Evolutionary conservation across 2,329 filamentous ascomycete genomes (phyloP), one percentile per base, ranked within the genome.

Genomic region (Pezicula neosporulosa): DNA sequence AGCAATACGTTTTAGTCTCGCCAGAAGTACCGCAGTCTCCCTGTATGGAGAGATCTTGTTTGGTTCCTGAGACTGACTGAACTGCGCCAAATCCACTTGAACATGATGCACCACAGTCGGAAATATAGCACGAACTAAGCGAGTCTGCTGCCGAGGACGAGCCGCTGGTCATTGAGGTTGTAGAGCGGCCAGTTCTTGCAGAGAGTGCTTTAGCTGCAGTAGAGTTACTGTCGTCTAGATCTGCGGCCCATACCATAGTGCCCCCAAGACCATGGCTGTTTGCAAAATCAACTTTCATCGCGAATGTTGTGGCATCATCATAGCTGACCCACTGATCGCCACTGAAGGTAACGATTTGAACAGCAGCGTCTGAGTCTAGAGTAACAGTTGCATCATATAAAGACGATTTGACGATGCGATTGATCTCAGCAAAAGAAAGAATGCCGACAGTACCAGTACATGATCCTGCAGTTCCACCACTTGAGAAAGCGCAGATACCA

Each of bases 301-400:
- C 35, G 56, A 62, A 55, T 41, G 61, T 57, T 28, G 63, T 53
- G 2, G 44, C 53, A 36, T 65, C 60, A 43, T 66, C 63, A 49
- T 60, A 66, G 4, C 57, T 55, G 10, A 66, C 53, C 64, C 63
- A 66, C 48, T 66, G 60, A 45, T 60, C 53, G 16, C 19, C 36
- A 21, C 48, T 50, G 50, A 49, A 66, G 3, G 45, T 49, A 16
- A 58, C 49, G 6, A 48, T 28, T 36, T 36, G 33, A 19, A 41
- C 39, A 3, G 41, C 48, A 1, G 27, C 66, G 0, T 48, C 62
- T 6, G n/a, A 16, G 24, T 44, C 41, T n/a, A 51, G 33, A 9
- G 33, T 36, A n/a, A 36, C 33, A 9, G 9, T 36, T n/a, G 33
- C 33, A 36, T 36, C n/a, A 36, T 36, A 36, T 9, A n/a, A 9